Evolutionary conservation across 2,329 filamentous ascomycete species (phyloP), one percentile per base, ranked within the genome.

Genomic region (Aspergillus phoenicis): DNA sequence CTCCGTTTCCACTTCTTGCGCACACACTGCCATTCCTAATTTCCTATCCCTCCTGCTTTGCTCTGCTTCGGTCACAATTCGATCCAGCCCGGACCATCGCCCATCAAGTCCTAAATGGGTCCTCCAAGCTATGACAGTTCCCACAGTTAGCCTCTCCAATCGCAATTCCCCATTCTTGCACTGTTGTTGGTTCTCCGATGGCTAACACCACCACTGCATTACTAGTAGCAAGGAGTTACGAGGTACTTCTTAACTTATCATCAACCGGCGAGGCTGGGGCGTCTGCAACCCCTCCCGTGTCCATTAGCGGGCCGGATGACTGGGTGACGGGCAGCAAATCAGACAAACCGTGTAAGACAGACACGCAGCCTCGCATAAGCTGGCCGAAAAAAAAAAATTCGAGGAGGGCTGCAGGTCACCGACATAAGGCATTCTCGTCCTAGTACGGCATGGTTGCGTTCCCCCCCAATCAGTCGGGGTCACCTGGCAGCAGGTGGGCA

Each of bases 311-410:
- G 53, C 53, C 53, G 28, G 41, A 53, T 51, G 47, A 51, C 47
- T 51, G 26, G 45, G 26, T 51, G 47, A 51, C n/a, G 10, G 33
- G 33, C 33, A 56, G 39, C 38, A 43, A 47, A 45, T 26, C 39
- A 33, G 43, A n/a, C 39, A 56, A 56, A 43, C 28, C 53, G 38
- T 63, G 65, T 66, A 66, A 64, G 64, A 67, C 64, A 62, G 53
- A 63, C 59, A 64, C 59, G 65, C 65, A 67, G 62, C 47, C 65
- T 63, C 62, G 65, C 65, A 64, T 67, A 61, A 66, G 61, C 64
- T 63, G 65, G 58, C 54, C 47, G 53, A 48, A 39, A 45, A 60
- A 56, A 39, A 45, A 60, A 52, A 22, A 39, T 33, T 39, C 26
- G 24, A 43, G 17, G 28, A 56, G 17, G 41, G 53, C n/a, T 30